Percentiles rank a stretch among this genome's conserved stretches.
Evolutionary conservation across 495 filamentous ascomycete species (phyloP).

Genomic region (Trichoderma virens): DNA sequence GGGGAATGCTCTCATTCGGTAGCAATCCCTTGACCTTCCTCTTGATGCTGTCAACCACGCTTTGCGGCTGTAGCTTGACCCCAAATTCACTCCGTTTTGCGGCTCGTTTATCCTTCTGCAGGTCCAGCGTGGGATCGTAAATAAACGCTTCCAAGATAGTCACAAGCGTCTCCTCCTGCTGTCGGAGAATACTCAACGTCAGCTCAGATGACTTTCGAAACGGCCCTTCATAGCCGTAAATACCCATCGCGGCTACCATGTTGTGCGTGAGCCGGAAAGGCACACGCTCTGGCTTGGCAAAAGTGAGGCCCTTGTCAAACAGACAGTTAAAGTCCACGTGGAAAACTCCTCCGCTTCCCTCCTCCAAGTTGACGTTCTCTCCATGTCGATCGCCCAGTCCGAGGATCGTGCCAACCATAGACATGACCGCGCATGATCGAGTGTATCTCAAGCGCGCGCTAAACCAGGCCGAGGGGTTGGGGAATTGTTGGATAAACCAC

Average conservation of each 20-base stretch:
- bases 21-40: conserved; percentile 80
- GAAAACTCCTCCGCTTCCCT: conserved; percentile 86
- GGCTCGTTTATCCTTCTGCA: conserved; percentile 64
- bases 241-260: conserved; percentile 94
- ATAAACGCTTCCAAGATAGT: conserved; percentile 94
- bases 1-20: conserved; percentile 75
- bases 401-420: conserved; percentile 90
- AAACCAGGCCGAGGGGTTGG: conserved; percentile 88
- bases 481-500: conserved; percentile 94
- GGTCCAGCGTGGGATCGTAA: conserved; percentile 92
- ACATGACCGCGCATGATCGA: conserved; percentile 92
- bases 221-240: conserved; percentile 85
- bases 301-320: conserved; percentile 96
- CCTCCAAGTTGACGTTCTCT: conserved; percentile 93
- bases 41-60: conserved; percentile 81
- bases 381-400: conserved; percentile 96
- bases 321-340: conserved; percentile 99
- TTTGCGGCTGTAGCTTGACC: conserved; percentile 79
- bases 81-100: conserved; percentile 43
- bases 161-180: conserved; percentile 93
- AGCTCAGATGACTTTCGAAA: conserved; percentile 89
- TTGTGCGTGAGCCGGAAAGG: conserved; percentile 98
- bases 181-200: conserved; percentile 71
- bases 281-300: conserved; percentile 88
- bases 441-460: conserved; percentile 84